Evolutionary conservation across 2,329 filamentous ascomycete genomes (phyloP), one percentile per base, ranked within the genome.

Genomic region (Tolypocladium nubicola): DNA sequence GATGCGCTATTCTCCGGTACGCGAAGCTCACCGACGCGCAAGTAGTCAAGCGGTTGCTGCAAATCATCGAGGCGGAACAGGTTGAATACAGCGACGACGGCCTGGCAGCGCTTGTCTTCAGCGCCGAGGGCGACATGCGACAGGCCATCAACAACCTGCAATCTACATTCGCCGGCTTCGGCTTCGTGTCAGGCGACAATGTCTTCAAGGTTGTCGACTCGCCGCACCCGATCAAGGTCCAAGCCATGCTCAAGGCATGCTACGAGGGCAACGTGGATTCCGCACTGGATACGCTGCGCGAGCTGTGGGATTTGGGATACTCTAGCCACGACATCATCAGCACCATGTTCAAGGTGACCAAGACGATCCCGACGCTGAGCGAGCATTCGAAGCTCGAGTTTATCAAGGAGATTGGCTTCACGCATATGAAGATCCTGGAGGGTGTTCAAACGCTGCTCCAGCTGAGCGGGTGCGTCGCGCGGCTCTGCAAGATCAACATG

Each of bases 141-240:
- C 94, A 99, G 75, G 94, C 94, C 40, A 96, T 99, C 79, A 99
- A 99, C 76, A 97, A 97, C 72, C 75, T 99, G 64, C 94, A 99
- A 72, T 95, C 89, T 63, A 97, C 94, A 0, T 84, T 80, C 72
- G 91, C 93, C 5, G 94, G 94, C 1, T 99, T 97, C 68, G 93
- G 92, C 1, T 95, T 99, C 66, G 89, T 99, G n/a, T 95, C 87
- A 57, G 92, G 92, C 19, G 93, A 97, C 73, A 97, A 97, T 68
- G 94, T 99, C 10, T 99, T 99, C 79, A 90, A 89, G 66, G 94
- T 99, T 10, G 94, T 99, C 55, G 94, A 99, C 71, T 92, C 89
- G 60, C 94, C 94, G 58, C 94, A 99, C 75, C 94, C 94, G 2
- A 92, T 97, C 76, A 97, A 97, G 73, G 90, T 99, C 33, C 94